Evolutionary conservation across 768 basidiomycete genomes (phyloP).

Genomic region (Podaxis sp.): DNA sequence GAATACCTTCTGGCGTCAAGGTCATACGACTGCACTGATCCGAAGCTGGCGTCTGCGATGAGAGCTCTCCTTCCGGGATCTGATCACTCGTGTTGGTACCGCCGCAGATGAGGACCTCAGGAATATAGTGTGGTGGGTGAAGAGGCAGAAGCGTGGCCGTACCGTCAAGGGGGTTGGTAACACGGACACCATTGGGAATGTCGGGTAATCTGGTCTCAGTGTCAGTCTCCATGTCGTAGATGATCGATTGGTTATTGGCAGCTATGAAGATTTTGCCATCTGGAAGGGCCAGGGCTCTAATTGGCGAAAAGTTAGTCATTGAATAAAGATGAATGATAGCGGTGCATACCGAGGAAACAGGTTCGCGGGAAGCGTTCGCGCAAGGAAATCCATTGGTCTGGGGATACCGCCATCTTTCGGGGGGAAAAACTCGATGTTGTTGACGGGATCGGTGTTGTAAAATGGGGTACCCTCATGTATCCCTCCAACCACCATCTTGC

Average conservation of each 20-base stretch:
- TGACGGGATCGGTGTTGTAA: slow-evolving; percentile 63
- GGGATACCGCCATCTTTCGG: slow-evolving; percentile 37
- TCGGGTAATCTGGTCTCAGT: slow-evolving; percentile 39
- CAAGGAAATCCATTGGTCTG: slow-evolving; percentile 27
- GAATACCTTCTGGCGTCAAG: slow-evolving; percentile 40
- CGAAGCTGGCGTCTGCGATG: slow-evolving; percentile 42
- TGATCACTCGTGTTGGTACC: slow-evolving; percentile 36
- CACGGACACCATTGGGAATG: slow-evolving; percentile 45
- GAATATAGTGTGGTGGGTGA: slow-evolving; percentile 38
- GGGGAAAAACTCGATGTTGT: slow-evolving; percentile 39
- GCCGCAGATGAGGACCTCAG: slow-evolving; percentile 49
- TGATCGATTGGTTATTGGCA: slow-evolving; percentile 42
- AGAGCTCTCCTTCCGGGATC: slow-evolving; percentile 28
- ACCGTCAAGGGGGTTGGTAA: slow-evolving; percentile 41
- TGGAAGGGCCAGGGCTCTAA: slow-evolving; percentile 34
- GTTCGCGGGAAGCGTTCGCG: slow-evolving; percentile 27
- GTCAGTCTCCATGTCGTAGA: slow-evolving; percentile 37
- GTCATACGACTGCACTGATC: slow-evolving; percentile 43
- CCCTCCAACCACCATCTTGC: slow-evolving; percentile 29
- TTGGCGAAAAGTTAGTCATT: background rate
- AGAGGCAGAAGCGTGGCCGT: slow-evolving; percentile 38
- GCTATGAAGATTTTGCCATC: slow-evolving; percentile 42
- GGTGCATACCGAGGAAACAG: slow-evolving; percentile 27
- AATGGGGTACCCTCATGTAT: slow-evolving; percentile 42
- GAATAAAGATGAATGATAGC: background rate